phyloP scores from a whole-genome alignment of 2,329 filamentous ascomycete genomes.

The Gnomoniopsis smithogilvyi region DNA sequence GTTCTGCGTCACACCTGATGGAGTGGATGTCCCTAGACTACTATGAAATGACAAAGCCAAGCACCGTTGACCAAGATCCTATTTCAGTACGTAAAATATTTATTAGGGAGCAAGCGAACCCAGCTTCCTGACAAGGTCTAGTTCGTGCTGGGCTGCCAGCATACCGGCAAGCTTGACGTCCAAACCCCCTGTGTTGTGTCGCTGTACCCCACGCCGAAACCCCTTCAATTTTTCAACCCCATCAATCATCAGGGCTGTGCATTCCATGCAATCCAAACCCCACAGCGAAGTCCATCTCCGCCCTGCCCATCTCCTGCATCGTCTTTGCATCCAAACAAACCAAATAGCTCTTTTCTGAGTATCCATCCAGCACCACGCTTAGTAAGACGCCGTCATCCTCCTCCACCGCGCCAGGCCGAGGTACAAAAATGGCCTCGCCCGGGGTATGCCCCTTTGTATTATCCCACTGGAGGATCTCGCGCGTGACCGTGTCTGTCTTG shows the following conservation, averaged over 20 bases:
- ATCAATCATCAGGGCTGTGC: slow-evolving; percentile 29
- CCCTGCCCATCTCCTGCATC: slow-evolving; percentile 62
- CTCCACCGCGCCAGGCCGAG: slow-evolving; percentile 37
- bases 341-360: slow-evolving; percentile 58
- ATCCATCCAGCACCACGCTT: slow-evolving; percentile 61
- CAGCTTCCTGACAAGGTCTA: no score
- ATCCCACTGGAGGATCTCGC: slow-evolving; percentile 54
- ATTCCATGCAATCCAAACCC: slow-evolving; percentile 64
- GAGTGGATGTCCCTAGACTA: no score
- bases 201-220: no score
- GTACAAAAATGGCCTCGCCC: slow-evolving; percentile 67
- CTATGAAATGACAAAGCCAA: no score
- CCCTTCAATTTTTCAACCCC: neutral
- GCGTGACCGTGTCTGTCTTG: slow-evolving; percentile 61
- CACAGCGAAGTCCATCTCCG: slow-evolving; percentile 58
- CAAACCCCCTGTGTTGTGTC: no score
- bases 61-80: no score
- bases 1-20: no score
- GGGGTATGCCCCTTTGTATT: slow-evolving; percentile 58
- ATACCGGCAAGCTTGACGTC: no score
- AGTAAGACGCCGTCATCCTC: slow-evolving; percentile 34
- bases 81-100: no score
- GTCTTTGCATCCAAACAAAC: slow-evolving; percentile 61
- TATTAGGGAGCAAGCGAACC: no score
- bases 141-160: no score